A percentile compares a stretch with the other conserved stretches of the same genome.
phyloP scores from a whole-genome alignment of 768 basidiomycete species.

The Xanthoconium stramineum region DNA sequence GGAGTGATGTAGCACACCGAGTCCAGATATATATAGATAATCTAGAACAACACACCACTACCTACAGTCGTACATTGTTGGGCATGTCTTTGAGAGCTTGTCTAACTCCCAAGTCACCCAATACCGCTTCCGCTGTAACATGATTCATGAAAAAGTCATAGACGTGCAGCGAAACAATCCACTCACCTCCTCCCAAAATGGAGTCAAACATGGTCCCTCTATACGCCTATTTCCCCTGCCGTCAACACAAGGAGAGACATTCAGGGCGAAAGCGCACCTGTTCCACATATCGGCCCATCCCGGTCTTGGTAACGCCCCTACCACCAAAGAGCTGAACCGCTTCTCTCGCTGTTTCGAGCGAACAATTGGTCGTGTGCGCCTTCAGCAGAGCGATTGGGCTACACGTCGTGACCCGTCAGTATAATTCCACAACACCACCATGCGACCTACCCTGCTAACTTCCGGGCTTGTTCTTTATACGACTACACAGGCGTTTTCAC shows the following conservation, averaged over 20 bases:
- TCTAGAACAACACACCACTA: not conserved
- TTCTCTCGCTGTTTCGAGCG: slow-evolving; percentile 42
- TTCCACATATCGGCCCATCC: slow-evolving; percentile 77
- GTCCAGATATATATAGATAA: not conserved
- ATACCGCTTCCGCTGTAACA: slow-evolving; percentile 49
- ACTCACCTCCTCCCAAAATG: slow-evolving; percentile 25
- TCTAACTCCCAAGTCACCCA: slow-evolving; percentile 58
- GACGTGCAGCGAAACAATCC: not conserved
- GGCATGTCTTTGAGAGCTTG: slow-evolving; percentile 59
- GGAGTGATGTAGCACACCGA: not conserved
- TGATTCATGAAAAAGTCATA: not conserved
- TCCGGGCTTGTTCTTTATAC: slow-evolving; percentile 64
- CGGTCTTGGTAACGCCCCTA: slow-evolving; percentile 77
- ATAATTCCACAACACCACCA: not conserved
- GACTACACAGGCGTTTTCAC: slow-evolving; percentile 34
- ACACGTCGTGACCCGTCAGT: not conserved
- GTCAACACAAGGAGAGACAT: slow-evolving; percentile 30
- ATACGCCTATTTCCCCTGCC: slow-evolving; percentile 16
- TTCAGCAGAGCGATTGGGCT: slow-evolving; percentile 57
- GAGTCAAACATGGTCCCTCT: slow-evolving; percentile 20
- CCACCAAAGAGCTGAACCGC: slow-evolving; percentile 89
- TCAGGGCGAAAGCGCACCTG: slow-evolving; percentile 38
- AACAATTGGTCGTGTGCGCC: slow-evolving; percentile 49
- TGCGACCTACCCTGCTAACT: slow-evolving; percentile 60
- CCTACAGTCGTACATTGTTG: slow-evolving; percentile 43